Evolutionary conservation across 345 rosid genomes (phyloP), one percentile per base, ranked within the genome.

Genomic region (Lepidium didymum): DNA sequence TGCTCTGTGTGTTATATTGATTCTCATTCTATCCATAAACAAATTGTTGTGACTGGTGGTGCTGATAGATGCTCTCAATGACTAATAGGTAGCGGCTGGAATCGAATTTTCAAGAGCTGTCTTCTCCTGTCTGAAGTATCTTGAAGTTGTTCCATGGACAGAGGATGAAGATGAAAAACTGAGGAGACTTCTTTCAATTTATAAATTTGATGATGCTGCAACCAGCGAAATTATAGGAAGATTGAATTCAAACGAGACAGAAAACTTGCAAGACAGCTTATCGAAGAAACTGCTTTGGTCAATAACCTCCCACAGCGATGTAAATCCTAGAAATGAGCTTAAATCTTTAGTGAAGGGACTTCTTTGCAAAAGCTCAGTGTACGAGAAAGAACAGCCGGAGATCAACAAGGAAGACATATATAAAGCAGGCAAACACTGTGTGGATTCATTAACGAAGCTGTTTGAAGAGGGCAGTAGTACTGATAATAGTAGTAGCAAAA

Each of bases 111-210:
- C 64, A 14, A 82, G 79, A 79, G 94, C 92, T 59, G 81, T 85
- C 52, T 58, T 59, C 1, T 86, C 91, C 51, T 88, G 96, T 83
- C 76, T 93, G 68, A 85, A 87, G 62, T 90, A 88, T 81, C 83
- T 93, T 38, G 97, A 88, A 77, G 95, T 82, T 74, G 94, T 93
- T 83, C 98, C 96, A 10, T 93, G 98, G 96, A 84, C 94, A 3
- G 98, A 93, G 79, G 97, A 88, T 27, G 98, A 93, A 81, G 98
- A 88, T 81, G 92, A 93, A 70, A 93, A 86, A 63, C 60, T 90
- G 67, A 82, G 95, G 76, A 74, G 67, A 67, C 42, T 93, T 37
- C 77, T 93, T 72, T 59, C 81, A 14, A 71, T 79, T 61, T 74
- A 80, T 62, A 82, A 75, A 47, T 93, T 90, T 29, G 92, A 85